phyloP scores from a whole-genome alignment of 352 stramenopile species.

The Stephanocyclus meneghinianus region DNA sequence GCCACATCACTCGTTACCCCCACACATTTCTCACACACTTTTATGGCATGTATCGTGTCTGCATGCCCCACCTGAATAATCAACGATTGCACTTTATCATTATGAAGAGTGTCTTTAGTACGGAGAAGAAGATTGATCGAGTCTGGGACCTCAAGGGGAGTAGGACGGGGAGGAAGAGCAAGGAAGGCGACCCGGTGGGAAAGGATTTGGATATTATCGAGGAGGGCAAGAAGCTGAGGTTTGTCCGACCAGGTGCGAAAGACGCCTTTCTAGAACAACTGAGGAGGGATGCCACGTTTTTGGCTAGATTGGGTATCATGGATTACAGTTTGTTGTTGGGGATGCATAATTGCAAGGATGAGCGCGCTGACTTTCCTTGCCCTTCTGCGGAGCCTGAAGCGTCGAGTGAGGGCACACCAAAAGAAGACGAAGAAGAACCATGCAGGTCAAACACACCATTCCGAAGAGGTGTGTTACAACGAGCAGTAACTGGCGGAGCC shows the following conservation, averaged over 20 bases:
- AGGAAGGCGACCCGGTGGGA: slow-evolving; percentile 36
- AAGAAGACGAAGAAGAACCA: slow-evolving; percentile 14
- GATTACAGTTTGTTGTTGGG: slow-evolving; percentile 90
- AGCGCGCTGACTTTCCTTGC: background rate
- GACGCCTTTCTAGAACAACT: slow-evolving; percentile 51
- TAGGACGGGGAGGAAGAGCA: slow-evolving; percentile 36
- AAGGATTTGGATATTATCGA: slow-evolving; percentile 68
- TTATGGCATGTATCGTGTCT: slow-evolving; percentile 94
- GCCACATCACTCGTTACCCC: slow-evolving; percentile 91
- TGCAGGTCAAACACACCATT: slow-evolving; percentile 44
- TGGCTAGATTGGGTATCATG: slow-evolving; percentile 91
- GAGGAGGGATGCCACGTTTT: slow-evolving; percentile 85
- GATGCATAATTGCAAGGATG: slow-evolving; percentile 55
- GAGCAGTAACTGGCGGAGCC: slow-evolving; percentile 10
- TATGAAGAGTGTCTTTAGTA: slow-evolving; percentile 93
- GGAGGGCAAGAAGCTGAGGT: slow-evolving; percentile 48
- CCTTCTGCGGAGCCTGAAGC: background rate
- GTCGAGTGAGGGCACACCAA: slow-evolving; percentile 4
- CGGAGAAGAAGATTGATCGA: slow-evolving; percentile 87
- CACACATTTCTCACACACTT: slow-evolving; percentile 94
- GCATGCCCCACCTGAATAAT: slow-evolving; percentile 88
- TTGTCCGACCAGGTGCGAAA: slow-evolving; percentile 30
- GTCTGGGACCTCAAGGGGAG: slow-evolving; percentile 88
- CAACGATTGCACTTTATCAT: slow-evolving; percentile 86
- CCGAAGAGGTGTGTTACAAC: slow-evolving; percentile 35